These are phyloP conservation scores for Metschnikowia gruessii DNA, from an alignment of 805 yeast species.

Conservation along the genomic window DNA sequence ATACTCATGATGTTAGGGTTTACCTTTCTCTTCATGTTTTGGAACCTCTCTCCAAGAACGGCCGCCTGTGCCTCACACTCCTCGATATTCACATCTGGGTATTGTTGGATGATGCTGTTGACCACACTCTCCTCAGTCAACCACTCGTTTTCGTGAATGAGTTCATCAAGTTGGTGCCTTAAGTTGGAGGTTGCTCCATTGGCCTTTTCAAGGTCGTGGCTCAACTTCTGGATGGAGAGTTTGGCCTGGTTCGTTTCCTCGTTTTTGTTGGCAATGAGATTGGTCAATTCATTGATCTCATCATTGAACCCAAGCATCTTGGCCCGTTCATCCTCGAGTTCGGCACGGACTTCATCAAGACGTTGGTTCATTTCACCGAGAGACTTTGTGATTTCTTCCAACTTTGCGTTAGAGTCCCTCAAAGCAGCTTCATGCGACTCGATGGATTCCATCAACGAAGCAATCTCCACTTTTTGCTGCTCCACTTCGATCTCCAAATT, in stretches of 20 bases:
- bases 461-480: constrained; percentile 58
- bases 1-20: constrained; percentile 84
- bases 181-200: constrained; percentile 36
- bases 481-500: constrained; percentile 67
- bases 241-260: constrained; percentile 47
- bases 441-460: constrained; percentile 42
- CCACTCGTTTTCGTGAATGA: constrained; percentile 67
- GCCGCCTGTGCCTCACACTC: constrained; percentile 58
- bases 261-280: constrained; percentile 41
- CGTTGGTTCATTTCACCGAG: constrained; percentile 24
- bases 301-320: constrained; percentile 68
- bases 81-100: constrained; percentile 59
- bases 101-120: constrained; percentile 53
- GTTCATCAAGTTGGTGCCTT: constrained; percentile 39
- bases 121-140: constrained; percentile 61
- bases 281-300: constrained; percentile 62
- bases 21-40: constrained; percentile 74
- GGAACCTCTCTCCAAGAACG: constrained; percentile 55
- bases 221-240: constrained; percentile 50
- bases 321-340: constrained; percentile 54
- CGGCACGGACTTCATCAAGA: constrained; percentile 23
- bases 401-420: constrained; percentile 23
- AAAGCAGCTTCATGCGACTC: constrained; percentile 33
- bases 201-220: constrained; percentile 54
- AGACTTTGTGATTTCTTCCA: constrained; percentile 20